Evolutionary conservation across 176 grass and related monocot species (phyloP), one percentile per base, ranked within the genome.

Genomic region (Avena insularis): DNA sequence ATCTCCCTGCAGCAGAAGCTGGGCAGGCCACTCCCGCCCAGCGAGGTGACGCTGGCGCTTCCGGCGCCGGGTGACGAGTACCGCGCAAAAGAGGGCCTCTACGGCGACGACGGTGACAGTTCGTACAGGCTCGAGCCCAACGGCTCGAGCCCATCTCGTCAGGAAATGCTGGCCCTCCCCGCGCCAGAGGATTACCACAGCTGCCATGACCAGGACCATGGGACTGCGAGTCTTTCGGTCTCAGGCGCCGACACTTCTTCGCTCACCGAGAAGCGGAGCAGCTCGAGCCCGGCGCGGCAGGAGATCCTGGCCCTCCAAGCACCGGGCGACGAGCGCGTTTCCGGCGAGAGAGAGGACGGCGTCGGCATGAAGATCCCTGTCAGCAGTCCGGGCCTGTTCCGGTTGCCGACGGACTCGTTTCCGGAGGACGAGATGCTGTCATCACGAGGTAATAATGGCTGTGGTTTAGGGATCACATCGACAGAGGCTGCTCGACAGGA

Each of bases 321-420:
- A 14, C 82, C 79, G 9, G 75, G 58, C n/a, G 77, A 84, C 65
- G 61, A 16, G 40, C 21, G 25, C 4, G 11, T 65, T 12, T 0
- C 62, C 62, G 27, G 13, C 63, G 69, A 82, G 57, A 70, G 14
- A 3, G 82, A 76, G 55, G 83, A 77, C 14, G 79, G 87, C 74
- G 81, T 75, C 58, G 70, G 58, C 72, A 35, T 85, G 56, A 98
- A 87, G 54, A 72, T 91, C 78, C 94, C 97, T 2, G 38, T 78
- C 25, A 10, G 90, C 69, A 50, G 65, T 48, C 90, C 90, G 47
- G 75, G 89, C 75, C 29, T 98, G 33, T 98, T 98, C 71, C 91
- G 96, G 82, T 56, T 98, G 84, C 94, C 92, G 21, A 93, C 87
- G 0, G 92, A 96, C 66, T 85, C 89, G 23, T 94, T 91, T 79